phyloP scores from a whole-genome alignment of 2,329 filamentous ascomycete species.

The Paracoccidioides lutzii region DNA sequence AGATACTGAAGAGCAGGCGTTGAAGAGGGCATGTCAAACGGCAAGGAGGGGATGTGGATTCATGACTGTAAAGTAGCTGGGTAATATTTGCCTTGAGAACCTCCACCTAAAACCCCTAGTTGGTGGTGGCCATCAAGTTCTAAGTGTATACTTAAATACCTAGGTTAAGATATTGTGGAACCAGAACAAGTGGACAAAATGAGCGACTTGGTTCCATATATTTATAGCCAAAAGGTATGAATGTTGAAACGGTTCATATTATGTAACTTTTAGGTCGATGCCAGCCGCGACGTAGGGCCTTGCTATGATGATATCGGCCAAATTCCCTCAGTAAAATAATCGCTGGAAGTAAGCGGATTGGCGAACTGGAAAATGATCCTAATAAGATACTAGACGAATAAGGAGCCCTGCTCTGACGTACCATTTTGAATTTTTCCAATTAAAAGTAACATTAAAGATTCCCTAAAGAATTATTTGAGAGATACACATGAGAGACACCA shows the following conservation, averaged over 20 bases:
- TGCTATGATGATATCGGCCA: too few species aligned
- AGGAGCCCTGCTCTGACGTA: too few species aligned
- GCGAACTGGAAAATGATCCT: neutral
- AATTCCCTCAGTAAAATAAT: too few species aligned
- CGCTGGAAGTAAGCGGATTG: neutral
- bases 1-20: constrained; percentile 47
- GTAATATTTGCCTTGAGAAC: neutral
- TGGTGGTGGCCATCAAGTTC: neutral
- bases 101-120: neutral
- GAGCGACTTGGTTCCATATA: too few species aligned
- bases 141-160: neutral
- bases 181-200: too few species aligned
- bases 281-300: too few species aligned
- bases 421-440: too few species aligned
- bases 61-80: constrained; percentile 44
- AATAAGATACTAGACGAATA: too few species aligned
- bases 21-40: constrained; percentile 42
- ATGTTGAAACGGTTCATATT: too few species aligned
- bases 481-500: neutral
- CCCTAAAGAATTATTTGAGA: neutral
- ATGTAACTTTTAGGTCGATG: too few species aligned
- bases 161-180: neutral
- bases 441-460: too few species aligned
- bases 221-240: too few species aligned
- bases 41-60: constrained; percentile 48